A percentile compares a stretch with the other conserved stretches of the same genome.
phyloP scores from a whole-genome alignment of 176 grass and related monocot genomes.

The Leersia perrieri region DNA sequence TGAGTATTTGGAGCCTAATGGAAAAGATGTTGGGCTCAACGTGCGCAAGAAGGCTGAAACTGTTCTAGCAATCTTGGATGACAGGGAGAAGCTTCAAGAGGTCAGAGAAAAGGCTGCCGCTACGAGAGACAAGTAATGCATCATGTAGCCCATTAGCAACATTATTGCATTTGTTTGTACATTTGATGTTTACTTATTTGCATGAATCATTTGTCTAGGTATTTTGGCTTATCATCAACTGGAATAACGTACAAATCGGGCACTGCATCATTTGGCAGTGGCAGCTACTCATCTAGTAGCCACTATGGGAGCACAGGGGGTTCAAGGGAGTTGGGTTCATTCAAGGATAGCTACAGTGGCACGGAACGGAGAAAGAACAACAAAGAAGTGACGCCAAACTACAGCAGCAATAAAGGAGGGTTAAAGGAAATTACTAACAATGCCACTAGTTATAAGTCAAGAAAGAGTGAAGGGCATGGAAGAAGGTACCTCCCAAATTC shows the following conservation, averaged over 20 bases:
- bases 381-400: slow-evolving; percentile 17
- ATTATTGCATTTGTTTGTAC: neutral
- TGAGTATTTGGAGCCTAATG: slow-evolving; percentile 65
- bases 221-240: slow-evolving; percentile 63
- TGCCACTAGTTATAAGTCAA: slow-evolving; percentile 6
- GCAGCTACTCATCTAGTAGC: slow-evolving; percentile 42
- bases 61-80: slow-evolving; percentile 60
- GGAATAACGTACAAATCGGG: slow-evolving; percentile 51
- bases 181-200: slow-evolving; percentile 15
- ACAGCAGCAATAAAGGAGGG: slow-evolving; percentile 16
- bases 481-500: slow-evolving; percentile 16
- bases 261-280: slow-evolving; percentile 30
- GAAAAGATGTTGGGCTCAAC: slow-evolving; percentile 67
- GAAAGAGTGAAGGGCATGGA: neutral
- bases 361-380: slow-evolving; percentile 17
- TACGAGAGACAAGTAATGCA: slow-evolving; percentile 61
- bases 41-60: slow-evolving; percentile 72
- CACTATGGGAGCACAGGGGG: slow-evolving; percentile 24
- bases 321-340: slow-evolving; percentile 33
- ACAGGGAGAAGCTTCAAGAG: slow-evolving; percentile 74
- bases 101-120: slow-evolving; percentile 57
- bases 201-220: slow-evolving; percentile 39
- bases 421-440: slow-evolving; percentile 3
- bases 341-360: slow-evolving; percentile 33
- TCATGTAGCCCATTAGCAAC: neutral